Base-by-base conservation (phyloP, 2,329 filamentous ascomycete species). In the Parasarocladium wereldwijsianum region DNA sequence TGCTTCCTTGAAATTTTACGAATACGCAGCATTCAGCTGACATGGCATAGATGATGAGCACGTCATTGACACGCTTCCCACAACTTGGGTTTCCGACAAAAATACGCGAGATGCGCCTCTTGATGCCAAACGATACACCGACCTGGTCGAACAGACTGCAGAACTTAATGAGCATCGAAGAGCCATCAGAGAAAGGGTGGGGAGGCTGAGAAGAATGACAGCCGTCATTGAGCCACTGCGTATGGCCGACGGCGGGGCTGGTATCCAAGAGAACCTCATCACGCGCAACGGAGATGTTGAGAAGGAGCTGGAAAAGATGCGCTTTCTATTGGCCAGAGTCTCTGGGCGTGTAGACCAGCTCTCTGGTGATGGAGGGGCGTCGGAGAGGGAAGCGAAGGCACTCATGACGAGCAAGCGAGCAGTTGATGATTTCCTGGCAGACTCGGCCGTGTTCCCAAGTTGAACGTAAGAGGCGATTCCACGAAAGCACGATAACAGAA, bases 261-360 rank as follows among this genome's bases (percentile, higher is more conserved):
- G 51, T 6, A 53, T 77, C 6, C 78, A 84, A 46, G 64, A 70
- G 34, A 82, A 81, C 44, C 49, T 84, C 4, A 61, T 78, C 2
- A 75, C 70, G 29, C 65, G 67, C 18, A 67, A 76, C 43, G 71
- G 74, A 2, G 64, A 72, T 27, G 49, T 84, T 8, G 76, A 76
- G 44, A 57, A 56, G 31, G 77, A 83, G 50, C 54, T 84, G 32
- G 67, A 74, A 46, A 66, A 64, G 37, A 80, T 76, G 64, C 64
- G 73, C 19, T 58, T 74, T 38, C 50, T 84, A 36, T 57, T 77
- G 32, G 62, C 64, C 1, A 59, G 73, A 16, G 70, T 78, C 1
- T 61, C 63, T 4, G 67, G 62, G 3, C 59, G 67, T 13, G 55
- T 76, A 1, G 55, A 50, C 9, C 44, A 47, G 33, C 34, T 66